Evolutionary conservation across 1,284 basidiomycete species (phyloP), one percentile per base, ranked within the genome.

Genomic region (Tylopilus sp.): DNA sequence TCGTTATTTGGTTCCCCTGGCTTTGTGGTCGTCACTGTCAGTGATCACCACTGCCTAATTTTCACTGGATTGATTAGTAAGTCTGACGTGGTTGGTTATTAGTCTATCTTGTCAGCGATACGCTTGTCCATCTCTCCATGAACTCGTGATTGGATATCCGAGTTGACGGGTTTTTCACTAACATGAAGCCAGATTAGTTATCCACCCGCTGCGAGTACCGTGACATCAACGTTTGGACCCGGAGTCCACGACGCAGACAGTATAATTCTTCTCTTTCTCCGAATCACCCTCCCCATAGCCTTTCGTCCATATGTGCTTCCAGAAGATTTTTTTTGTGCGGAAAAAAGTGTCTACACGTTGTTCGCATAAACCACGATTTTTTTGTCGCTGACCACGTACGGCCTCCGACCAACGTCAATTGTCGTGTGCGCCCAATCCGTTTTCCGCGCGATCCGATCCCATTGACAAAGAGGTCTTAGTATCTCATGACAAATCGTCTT

Each of bases 361-460:
- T 37, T 30, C n/a, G 17, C 31, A 31, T 39, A 20, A 12, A 17
- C 24, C n/a, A 46, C 18, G 38, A 33, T 26, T 6, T 12, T 46
- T 26, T 56, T 41, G 33, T 33, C 3, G 10, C 4, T 9, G 44
- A 50, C 18, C 28, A 14, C n/a, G 15, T 30, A 12, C 18, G 29
- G 11, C 14, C 7, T 44, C 33, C 47, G 52, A 55, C 6, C n/a
- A n/a, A n/a, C n/a, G n/a, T 55, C 39, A 58, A 33, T 17, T 37
- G 29, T 44, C 41, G 15, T 43, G 39, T 44, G 12, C 14, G 14
- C 17, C 18, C 5, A 12, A 18, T 31, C 21, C 17, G 18, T 48
- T 37, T 24, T 29, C 44, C 52, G 43, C 50, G 44, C 58, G 57
- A 58, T 58, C 48, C 46, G 55, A 55, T 58, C 55, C 58, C 38